Evolutionary conservation across 2,329 filamentous ascomycete genomes (phyloP).

Genomic region (Exserohilum turcica): DNA sequence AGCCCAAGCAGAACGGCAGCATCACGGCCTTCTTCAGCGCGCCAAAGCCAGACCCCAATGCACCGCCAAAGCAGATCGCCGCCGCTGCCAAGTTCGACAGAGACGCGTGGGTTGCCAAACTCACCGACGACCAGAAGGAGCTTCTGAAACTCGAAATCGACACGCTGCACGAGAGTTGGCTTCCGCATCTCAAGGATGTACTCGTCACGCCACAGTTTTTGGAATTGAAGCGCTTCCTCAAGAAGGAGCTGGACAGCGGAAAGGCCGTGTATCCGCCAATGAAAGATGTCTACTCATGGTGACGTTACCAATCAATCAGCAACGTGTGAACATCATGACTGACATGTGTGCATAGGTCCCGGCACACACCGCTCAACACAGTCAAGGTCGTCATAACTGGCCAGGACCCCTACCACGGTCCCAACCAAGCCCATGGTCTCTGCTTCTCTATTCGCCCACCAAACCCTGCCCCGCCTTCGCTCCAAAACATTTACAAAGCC

Average conservation of each 20-base stretch:
- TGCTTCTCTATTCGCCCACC: conserved; percentile 94
- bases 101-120: conserved; percentile 79
- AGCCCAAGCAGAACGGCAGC: conserved; percentile 67
- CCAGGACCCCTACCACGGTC: conserved; percentile 96
- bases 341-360: conserved; percentile 68
- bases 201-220: conserved; percentile 79
- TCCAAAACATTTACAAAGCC: conserved; percentile 90
- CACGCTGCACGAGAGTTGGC: conserved; percentile 89
- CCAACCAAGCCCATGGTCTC: conserved; percentile 93
- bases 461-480: conserved; percentile 83
- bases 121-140: conserved; percentile 80
- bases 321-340: background rate
- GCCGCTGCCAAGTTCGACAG: conserved; percentile 72
- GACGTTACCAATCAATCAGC: conserved; percentile 34
- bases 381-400: conserved; percentile 94
- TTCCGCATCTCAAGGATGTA: conserved; percentile 86
- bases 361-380: conserved; percentile 83
- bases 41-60: conserved; percentile 53
- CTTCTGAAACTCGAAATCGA: conserved; percentile 89
- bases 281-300: conserved; percentile 95
- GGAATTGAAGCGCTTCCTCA: conserved; percentile 83
- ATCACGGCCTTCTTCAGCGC: conserved; percentile 89
- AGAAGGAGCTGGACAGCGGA: conserved; percentile 72
- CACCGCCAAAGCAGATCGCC: conserved; percentile 18
- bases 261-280: conserved; percentile 86